Evolutionary conservation across 805 yeast genomes (phyloP), one percentile per base, ranked within the genome.

Genomic region (Priceomyces castillae): DNA sequence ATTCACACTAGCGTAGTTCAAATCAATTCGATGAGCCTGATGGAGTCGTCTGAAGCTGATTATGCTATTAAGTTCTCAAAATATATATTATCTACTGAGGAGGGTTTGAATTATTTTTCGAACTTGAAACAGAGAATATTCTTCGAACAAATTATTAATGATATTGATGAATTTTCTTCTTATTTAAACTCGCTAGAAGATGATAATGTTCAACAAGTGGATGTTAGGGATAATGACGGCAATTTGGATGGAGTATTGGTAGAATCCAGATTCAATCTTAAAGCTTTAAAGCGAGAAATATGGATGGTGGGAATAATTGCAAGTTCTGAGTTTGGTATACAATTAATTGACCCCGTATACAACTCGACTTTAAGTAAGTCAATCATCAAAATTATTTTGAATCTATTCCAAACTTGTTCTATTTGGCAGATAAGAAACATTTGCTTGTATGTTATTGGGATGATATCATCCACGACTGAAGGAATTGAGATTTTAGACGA

Each of bases 241-340:
- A 46, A 69, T 15, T 26, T 67, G 7, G 15, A 40, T 51, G 12
- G 31, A 50, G 14, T 42, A 39, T n/a, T 42, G 39, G 3, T 37
- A 2, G 31, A 23, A 20, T 23, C 17, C 19, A 37, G 23, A 5
- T 37, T 37, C 30, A 17, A 37, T 23, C 3, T 37, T 4, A 22
- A 37, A 23, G 9, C 20, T 11, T 37, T 92, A 19, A 88, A 87
- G 56, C 86, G 90, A 9, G 78, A 84, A 26, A 54, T 92, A 28
- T 92, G 97, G 97, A 82, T 95, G 1, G 71, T 88, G 26, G 97
- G 97, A 0, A 82, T 83, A 53, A 80, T 90, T 23, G 90, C 90
- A 1, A 78, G 90, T 0, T 78, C 89, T 1, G 76, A 76, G 7
- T 65, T 74, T 40, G 97, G 97, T 0, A 80, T 85, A 17, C 71